Evolutionary conservation across 306 rosid genomes (phyloP), one percentile per base, ranked within the genome.

Genomic region (Benincasa hispida): DNA sequence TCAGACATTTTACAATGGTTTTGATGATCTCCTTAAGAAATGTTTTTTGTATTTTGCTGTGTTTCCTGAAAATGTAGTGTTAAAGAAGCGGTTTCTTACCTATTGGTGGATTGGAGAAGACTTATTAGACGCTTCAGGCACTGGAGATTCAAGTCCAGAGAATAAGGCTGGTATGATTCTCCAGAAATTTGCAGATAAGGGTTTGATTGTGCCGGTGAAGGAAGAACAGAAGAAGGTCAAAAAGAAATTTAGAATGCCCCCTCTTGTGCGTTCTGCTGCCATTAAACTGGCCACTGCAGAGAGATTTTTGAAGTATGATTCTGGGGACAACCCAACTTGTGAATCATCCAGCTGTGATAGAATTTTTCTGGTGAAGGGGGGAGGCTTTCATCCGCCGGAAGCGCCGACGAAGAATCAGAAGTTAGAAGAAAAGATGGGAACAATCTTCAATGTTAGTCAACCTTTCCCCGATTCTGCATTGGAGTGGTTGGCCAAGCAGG

Each of bases 101-200:
- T 25, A 78, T 41, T 81, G 84, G 84, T 81, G 87, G 87, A 53
- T 84, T 19, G 84, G 84, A 78, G 84, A 84, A 74, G 78, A 32
- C 1, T 1, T 76, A 2, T 5, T 83, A 5, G 24, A 54, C 17
- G 25, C 37, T 56, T 8, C 7, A 1, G 7, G 22, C 13, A 10
- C 25, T 10, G 37, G 42, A 15, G 27, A 27, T 18, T 7, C 45
- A 28, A 45, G 13, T 45, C 51, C 5, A 45, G 51, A 45, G 51
- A 5, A 9, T 27, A 6, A 11, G 34, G 76, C 62, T 0, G 61
- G 77, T 6, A 0, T 0, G 0, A 80, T 78, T 24, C 60, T 84
- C 10, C 2, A 74, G 13, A n/a, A 27, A 19, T 51, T 84, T 21
- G 19, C 30, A 45, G 60, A 24, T 4, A 78, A 59, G 42, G 80